A percentile compares a stretch with the other conserved stretches of the same genome.
Evolutionary conservation across 2,329 filamentous ascomycete genomes (phyloP).

Genomic region (Fusarium avenaceum): DNA sequence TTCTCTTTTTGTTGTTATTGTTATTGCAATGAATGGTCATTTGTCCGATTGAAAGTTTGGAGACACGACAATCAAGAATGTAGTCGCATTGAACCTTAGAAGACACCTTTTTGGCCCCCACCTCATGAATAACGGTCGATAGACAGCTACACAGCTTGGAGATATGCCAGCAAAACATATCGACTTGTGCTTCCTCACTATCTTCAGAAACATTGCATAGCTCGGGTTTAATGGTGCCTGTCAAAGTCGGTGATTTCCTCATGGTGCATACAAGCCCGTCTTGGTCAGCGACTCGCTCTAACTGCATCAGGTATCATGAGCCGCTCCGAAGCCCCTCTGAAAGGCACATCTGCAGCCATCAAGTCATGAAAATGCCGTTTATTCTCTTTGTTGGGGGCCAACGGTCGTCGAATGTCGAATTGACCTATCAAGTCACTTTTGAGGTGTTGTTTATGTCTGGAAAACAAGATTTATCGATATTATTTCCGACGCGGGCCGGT

Average conservation of each 20-base stretch:
- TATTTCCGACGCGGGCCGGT: background rate
- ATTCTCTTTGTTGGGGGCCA: slow-evolving; percentile 6
- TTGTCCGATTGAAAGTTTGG: no score
- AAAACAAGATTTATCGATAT: slow-evolving; percentile 14
- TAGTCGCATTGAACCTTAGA: background rate
- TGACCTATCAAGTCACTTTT: background rate
- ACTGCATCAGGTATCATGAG: slow-evolving; percentile 10
- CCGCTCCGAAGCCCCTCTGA: slow-evolving; percentile 9
- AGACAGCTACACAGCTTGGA: background rate
- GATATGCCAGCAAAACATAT: no score
- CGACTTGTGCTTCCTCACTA: background rate
- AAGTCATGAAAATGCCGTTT: background rate
- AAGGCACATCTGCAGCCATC: background rate
- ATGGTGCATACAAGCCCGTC: slow-evolving; percentile 4
- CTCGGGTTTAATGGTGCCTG: background rate
- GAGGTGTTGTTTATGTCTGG: background rate
- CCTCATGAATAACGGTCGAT: background rate
- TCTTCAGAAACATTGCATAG: background rate
- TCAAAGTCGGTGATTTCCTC: slow-evolving; percentile 1
- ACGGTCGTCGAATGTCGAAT: background rate
- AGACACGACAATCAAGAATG: background rate
- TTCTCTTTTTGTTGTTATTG: no score
- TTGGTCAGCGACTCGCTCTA: slow-evolving; percentile 2
- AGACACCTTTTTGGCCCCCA: background rate
- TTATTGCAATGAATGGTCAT: no score